These are phyloP conservation scores for Samsoniella hepiali DNA, from an alignment of 2,329 filamentous ascomycete species.

Conservation along the genomic window DNA sequence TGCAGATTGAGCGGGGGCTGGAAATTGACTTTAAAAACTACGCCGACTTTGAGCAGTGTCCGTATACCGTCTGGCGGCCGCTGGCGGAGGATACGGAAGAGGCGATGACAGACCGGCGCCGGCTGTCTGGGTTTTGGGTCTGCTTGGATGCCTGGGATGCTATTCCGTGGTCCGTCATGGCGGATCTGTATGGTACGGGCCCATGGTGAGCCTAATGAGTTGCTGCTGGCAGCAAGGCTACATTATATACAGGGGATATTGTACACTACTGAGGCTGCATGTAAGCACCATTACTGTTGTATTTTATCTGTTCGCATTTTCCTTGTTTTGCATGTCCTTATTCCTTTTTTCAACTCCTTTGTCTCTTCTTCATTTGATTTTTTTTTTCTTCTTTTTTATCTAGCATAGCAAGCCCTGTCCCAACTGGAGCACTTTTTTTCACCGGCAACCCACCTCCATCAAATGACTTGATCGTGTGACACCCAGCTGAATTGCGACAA, in stretches of 20 bases:
- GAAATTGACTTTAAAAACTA: conserved; percentile 14
- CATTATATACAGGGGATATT: background rate
- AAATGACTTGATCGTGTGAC: background rate
- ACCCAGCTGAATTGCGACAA: conserved; percentile 2
- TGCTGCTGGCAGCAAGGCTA: background rate
- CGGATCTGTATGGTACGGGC: conserved; percentile 1
- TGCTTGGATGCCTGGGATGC: conserved; percentile 13
- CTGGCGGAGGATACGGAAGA: background rate
- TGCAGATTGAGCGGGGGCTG: conserved; percentile 1
- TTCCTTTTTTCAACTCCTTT: background rate
- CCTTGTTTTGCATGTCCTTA: background rate
- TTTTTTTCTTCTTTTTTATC: background rate
- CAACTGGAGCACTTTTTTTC: background rate
- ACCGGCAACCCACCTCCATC: background rate
- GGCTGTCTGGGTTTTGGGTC: conserved; percentile 8
- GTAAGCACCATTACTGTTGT: background rate
- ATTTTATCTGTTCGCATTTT: background rate
- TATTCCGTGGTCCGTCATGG: conserved; percentile 15
- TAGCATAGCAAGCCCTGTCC: background rate
- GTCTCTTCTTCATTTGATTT: background rate
- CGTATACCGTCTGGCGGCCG: conserved; percentile 5
- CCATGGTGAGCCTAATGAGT: background rate
- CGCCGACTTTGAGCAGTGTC: conserved; percentile 13
- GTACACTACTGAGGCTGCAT: background rate
- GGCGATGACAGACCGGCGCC: background rate